A percentile compares a stretch with the other conserved stretches of the same genome.
phyloP scores from a whole-genome alignment of 306 rosid genomes.

The Prunus campanulata region DNA sequence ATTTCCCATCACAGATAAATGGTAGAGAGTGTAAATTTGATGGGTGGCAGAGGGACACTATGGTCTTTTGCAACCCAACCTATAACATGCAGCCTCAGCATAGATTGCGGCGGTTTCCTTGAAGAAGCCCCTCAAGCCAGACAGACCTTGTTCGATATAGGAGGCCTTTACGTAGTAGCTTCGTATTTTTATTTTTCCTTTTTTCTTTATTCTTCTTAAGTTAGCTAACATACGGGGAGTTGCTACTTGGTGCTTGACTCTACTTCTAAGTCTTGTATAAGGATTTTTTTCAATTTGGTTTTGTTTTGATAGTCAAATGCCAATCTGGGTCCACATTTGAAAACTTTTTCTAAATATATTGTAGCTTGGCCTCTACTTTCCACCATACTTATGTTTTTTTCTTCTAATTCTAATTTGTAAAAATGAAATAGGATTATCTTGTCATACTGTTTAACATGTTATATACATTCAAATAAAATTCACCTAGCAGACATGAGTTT shows the following conservation, averaged over 20 bases:
- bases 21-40: constrained; percentile 3
- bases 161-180: neutral
- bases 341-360: neutral
- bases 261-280: too few relatives aligned
- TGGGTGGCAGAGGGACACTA: neutral
- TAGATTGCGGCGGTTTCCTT: neutral
- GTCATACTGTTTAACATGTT: neutral
- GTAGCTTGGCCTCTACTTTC: neutral
- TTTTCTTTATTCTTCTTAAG: neutral
- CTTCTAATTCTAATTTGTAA: neutral
- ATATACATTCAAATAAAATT: neutral
- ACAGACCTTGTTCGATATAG: neutral
- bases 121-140: neutral
- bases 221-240: neutral
- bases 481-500: too few relatives aligned
- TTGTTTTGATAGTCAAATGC: neutral
- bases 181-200: neutral
- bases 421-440: neutral
- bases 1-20: neutral
- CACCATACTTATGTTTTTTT: neutral
- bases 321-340: constrained; percentile 1
- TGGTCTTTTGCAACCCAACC: neutral
- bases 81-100: neutral
- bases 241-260: neutral
- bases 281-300: neutral